These are phyloP conservation scores for Brassica juncea DNA, from an alignment of 345 rosid species.

Conservation along the genomic window DNA sequence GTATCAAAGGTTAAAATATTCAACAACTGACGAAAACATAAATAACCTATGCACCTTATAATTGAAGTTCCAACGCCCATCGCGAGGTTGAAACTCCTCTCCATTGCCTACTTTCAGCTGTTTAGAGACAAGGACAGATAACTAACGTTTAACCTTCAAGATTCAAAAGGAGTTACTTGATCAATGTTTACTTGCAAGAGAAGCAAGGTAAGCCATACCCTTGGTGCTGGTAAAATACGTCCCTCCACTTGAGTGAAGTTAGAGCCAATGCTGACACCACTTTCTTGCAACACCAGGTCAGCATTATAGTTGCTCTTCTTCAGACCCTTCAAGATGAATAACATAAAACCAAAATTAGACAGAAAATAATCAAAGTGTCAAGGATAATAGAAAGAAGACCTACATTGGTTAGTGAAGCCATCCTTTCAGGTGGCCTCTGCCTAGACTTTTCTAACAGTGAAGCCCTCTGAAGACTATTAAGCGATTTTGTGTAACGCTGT, in stretches of 20 bases:
- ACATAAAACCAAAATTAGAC: neutral
- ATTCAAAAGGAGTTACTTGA: neutral
- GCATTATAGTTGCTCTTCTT: constrained; percentile 63
- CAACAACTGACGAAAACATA: neutral
- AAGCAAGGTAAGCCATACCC: constrained; percentile 42
- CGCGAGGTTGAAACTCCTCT: constrained; percentile 66
- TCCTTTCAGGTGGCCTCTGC: constrained; percentile 91
- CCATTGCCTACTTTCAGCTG: constrained; percentile 91
- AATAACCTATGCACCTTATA: constrained; percentile 54
- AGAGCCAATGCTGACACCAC: constrained; percentile 63
- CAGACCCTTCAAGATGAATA: constrained; percentile 56
- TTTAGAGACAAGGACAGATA: constrained; percentile 3
- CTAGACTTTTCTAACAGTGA: constrained; percentile 86
- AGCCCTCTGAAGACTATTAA: constrained; percentile 69
- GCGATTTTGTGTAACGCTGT: constrained; percentile 88
- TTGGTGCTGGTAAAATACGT: constrained; percentile 76
- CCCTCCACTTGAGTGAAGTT: constrained; percentile 78
- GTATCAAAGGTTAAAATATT: constrained; percentile 2
- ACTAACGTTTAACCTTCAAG: neutral
- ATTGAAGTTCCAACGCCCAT: constrained; percentile 94
- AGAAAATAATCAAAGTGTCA: neutral
- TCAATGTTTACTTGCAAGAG: neutral
- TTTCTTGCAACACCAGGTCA: constrained; percentile 66
- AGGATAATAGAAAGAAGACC: constrained; percentile 10
- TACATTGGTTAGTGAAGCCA: constrained; percentile 66